Percentiles rank a stretch among this genome's conserved stretches.
phyloP scores from a whole-genome alignment of 2,329 filamentous ascomycete species.

The Colletotrichum tropicicola region DNA sequence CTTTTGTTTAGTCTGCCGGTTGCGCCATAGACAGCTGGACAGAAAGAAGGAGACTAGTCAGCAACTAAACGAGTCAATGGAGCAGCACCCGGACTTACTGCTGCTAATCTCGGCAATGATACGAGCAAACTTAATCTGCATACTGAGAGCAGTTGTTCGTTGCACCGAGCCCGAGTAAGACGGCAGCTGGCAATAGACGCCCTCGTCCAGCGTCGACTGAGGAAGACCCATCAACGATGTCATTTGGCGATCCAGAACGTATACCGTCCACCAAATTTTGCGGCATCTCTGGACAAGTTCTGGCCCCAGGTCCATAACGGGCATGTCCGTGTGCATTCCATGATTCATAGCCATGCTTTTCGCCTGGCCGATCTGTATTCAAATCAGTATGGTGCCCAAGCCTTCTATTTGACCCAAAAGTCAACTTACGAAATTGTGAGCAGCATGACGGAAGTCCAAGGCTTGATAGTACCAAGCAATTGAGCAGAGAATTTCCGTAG shows the following conservation, averaged over 20 bases:
- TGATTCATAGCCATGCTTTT: constrained; percentile 58
- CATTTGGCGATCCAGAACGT: constrained; percentile 62
- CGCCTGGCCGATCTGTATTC: constrained; percentile 55
- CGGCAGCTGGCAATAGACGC: constrained; percentile 53
- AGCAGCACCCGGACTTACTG: constrained; percentile 34
- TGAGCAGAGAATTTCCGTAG: constrained; percentile 60
- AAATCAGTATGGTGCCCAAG: neutral
- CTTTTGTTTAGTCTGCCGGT: constrained; percentile 40
- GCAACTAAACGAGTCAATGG: neutral
- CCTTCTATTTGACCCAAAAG: neutral
- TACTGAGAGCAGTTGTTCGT: constrained; percentile 39
- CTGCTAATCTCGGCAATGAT: constrained; percentile 42
- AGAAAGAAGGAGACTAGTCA: neutral
- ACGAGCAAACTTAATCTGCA: constrained; percentile 43
- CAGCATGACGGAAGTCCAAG: constrained; percentile 54
- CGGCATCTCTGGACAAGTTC: constrained; percentile 54
- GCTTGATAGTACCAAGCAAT: constrained; percentile 62
- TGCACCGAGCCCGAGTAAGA: constrained; percentile 38
- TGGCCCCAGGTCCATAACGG: constrained; percentile 48
- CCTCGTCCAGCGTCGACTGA: constrained; percentile 56
- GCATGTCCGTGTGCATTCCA: constrained; percentile 63
- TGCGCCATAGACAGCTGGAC: constrained; percentile 39
- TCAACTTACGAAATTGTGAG: constrained; percentile 52
- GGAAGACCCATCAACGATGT: constrained; percentile 63
- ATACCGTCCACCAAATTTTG: constrained; percentile 63